Percentiles rank a stretch among this genome's conserved stretches.
phyloP scores from a whole-genome alignment of 768 basidiomycete genomes.

The Lactarius quietus region DNA sequence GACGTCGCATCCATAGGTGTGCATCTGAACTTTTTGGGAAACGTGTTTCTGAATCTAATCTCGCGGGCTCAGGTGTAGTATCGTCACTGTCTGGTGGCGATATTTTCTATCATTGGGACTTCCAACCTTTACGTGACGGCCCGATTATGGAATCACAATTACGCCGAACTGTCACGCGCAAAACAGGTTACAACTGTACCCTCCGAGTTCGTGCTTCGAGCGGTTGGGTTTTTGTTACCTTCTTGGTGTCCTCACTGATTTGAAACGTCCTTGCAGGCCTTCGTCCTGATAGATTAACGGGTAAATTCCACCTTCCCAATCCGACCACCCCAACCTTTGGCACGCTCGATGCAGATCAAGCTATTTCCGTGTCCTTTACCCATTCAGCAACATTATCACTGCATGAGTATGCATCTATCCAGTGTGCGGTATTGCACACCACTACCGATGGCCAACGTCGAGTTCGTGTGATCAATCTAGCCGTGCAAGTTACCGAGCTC shows the following conservation, averaged over 20 bases:
- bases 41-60: not conserved
- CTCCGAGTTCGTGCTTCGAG: constrained; percentile 82
- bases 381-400: constrained; percentile 68
- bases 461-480: constrained; percentile 85
- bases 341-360: constrained; percentile 74
- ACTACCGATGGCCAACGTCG: constrained; percentile 69
- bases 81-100: constrained; percentile 83
- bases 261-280: constrained; percentile 44
- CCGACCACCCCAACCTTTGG: constrained; percentile 77
- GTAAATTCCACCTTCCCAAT: constrained; percentile 66
- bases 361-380: constrained; percentile 70
- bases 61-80: constrained; percentile 48
- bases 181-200: constrained; percentile 74
- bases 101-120: constrained; percentile 90
- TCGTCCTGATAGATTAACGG: constrained; percentile 60
- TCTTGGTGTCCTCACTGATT: not conserved
- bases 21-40: constrained; percentile 26
- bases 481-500: constrained; percentile 71
- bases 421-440: constrained; percentile 88
- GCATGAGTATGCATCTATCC: constrained; percentile 71
- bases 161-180: constrained; percentile 59
- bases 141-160: constrained; percentile 71
- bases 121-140: constrained; percentile 64
- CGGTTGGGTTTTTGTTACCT: constrained; percentile 44
- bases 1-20: constrained; percentile 85